Evolutionary conservation across 2,329 filamentous ascomycete species (phyloP).

Genomic region (Fusarium illudens): DNA sequence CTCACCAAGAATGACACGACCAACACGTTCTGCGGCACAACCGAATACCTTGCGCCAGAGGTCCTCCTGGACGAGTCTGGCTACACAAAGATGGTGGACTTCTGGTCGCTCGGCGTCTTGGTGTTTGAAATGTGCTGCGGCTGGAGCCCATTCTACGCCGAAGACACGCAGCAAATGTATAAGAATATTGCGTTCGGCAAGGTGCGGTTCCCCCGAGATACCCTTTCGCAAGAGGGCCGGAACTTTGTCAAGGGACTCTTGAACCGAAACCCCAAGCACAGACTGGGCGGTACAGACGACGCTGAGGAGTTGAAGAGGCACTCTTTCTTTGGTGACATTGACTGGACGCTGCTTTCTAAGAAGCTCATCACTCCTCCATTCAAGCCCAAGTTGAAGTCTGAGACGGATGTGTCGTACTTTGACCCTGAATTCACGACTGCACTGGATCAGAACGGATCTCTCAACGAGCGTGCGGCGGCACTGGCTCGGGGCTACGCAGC

Average conservation of each 20-base stretch:
- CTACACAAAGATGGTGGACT: slow-evolving; percentile 99
- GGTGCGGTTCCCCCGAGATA: slow-evolving; percentile 94
- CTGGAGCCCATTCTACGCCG: slow-evolving; percentile 98
- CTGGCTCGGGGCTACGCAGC: slow-evolving; percentile 86
- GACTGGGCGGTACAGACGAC: slow-evolving; percentile 88
- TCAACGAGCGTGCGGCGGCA: slow-evolving; percentile 90
- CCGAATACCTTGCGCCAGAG: slow-evolving; percentile 95
- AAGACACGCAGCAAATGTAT: slow-evolving; percentile 99
- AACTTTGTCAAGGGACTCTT: slow-evolving; percentile 98
- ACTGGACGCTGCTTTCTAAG: slow-evolving; percentile 87
- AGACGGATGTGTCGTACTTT: slow-evolving; percentile 97
- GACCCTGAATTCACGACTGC: slow-evolving; percentile 98
- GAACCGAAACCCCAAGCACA: slow-evolving; percentile 96
- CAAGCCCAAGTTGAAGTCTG: slow-evolving; percentile 95
- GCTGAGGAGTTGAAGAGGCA: slow-evolving; percentile 94
- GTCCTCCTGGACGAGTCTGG: slow-evolving; percentile 95
- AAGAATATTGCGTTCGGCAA: slow-evolving; percentile 99
- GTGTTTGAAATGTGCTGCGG: slow-evolving; percentile 99
- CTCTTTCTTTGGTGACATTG: slow-evolving; percentile 91
- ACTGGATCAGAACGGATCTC: slow-evolving; percentile 82
- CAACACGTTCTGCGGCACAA: slow-evolving; percentile 98
- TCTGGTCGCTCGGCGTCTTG: slow-evolving; percentile 96
- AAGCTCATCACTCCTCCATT: slow-evolving; percentile 96
- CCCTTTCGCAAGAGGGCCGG: slow-evolving; percentile 89
- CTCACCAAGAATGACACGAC: slow-evolving; percentile 97